Evolutionary conservation across 371 early-diverging fungal species (phyloP).

Genomic region (Mucor sp.): DNA sequence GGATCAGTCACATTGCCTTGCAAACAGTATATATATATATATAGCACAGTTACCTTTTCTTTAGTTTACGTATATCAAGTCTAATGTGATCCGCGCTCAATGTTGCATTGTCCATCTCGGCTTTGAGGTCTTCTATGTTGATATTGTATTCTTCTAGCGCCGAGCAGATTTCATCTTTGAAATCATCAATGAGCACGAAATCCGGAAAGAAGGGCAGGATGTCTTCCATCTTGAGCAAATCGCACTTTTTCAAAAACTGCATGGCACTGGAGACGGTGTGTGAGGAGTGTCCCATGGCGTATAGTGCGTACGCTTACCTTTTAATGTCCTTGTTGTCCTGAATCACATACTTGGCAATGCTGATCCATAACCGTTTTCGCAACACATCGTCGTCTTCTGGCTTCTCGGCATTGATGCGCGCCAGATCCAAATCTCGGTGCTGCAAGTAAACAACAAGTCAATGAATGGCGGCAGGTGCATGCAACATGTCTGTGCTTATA

Average conservation of each 20-base stretch:
- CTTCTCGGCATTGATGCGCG: slow-evolving; percentile 88
- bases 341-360: slow-evolving; percentile 89
- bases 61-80: slow-evolving; percentile 75
- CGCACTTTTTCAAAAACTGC: slow-evolving; percentile 76
- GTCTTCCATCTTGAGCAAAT: slow-evolving; percentile 91
- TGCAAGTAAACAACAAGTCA: slow-evolving; percentile 19
- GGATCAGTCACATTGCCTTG: no score
- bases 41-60: slow-evolving; percentile 49
- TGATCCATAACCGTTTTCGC: slow-evolving; percentile 89
- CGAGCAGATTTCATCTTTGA: slow-evolving; percentile 86
- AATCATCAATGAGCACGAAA: slow-evolving; percentile 92
- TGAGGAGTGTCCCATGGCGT: no score
- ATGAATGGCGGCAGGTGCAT: slow-evolving; percentile 43
- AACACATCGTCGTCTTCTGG: slow-evolving; percentile 75
- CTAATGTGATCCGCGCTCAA: slow-evolving; percentile 80
- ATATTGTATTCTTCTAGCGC: slow-evolving; percentile 86
- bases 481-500: neutral
- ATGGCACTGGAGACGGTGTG: slow-evolving; percentile 63
- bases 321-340: slow-evolving; percentile 81
- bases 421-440: slow-evolving; percentile 85
- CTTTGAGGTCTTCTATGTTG: slow-evolving; percentile 79
- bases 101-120: slow-evolving; percentile 92
- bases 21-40: no score
- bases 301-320: slow-evolving; percentile 21
- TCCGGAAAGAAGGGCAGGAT: slow-evolving; percentile 95